Conservation (phyloP, 352 stramenopile species). For the Pythium rhizo-oryzae region DNA sequence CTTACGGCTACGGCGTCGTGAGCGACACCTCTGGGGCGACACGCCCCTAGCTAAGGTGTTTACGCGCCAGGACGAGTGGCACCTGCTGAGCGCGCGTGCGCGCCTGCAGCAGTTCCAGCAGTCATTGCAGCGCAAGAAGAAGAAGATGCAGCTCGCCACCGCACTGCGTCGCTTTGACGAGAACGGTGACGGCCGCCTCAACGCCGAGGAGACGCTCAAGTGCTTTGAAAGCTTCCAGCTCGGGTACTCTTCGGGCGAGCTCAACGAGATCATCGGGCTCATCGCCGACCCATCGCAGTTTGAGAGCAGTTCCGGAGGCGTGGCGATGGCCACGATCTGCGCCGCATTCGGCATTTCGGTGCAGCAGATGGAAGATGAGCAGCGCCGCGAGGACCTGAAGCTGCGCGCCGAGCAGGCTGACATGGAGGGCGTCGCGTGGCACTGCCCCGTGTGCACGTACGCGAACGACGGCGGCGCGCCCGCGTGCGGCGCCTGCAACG, state of each 20-base stretch:
- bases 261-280: conserved; percentile 84
- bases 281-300: conserved; percentile 57
- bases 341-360: conserved; percentile 64
- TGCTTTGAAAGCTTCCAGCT: conserved; percentile 89
- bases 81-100: conserved; percentile 82
- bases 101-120: conserved; percentile 88
- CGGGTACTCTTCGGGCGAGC: conserved; percentile 76
- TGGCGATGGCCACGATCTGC: conserved; percentile 74
- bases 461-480: conserved; percentile 52
- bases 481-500: conserved; percentile 60
- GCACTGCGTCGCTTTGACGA: conserved; percentile 73
- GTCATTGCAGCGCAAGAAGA: conserved; percentile 62
- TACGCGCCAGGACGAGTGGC: conserved; percentile 96
- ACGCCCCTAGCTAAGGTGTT: conserved; percentile 98
- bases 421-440: conserved; percentile 43
- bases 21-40: conserved; percentile 94
- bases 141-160: conserved; percentile 49
- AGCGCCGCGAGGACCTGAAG: conserved; percentile 50
- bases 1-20: conserved; percentile 92
- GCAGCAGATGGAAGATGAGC: conserved; percentile 53
- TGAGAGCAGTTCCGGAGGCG: conserved; percentile 44
- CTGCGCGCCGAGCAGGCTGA: conserved; percentile 20
- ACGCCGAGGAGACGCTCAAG: conserved; percentile 73
- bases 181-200: conserved; percentile 66
- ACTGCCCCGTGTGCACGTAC: conserved; percentile 80